Conservation (phyloP, 176 grass and related monocot species). For the Paspalum notatum region DNA sequence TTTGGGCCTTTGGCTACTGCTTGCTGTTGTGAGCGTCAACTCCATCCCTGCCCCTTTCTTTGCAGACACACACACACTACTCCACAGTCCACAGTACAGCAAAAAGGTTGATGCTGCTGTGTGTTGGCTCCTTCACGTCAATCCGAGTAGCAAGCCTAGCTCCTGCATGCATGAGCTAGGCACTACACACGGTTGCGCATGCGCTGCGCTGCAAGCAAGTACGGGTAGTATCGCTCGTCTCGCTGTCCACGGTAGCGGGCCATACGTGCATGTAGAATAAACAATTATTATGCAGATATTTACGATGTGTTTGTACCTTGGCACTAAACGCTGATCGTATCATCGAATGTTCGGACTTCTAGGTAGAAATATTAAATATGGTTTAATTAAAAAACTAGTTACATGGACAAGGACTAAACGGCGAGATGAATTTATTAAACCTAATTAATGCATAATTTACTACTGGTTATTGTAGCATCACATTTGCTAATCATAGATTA, state of each 20-base stretch:
- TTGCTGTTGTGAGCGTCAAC: background rate
- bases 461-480: no score
- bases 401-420: no score
- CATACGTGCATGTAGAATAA: no score
- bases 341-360: no score
- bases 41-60: constrained; percentile 9
- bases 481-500: no score
- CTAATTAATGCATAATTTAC: no score
- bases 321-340: no score
- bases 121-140: constrained; percentile 67
- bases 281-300: no score
- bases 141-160: constrained; percentile 37
- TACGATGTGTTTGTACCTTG: no score
- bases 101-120: constrained; percentile 35
- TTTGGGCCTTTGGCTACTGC: background rate
- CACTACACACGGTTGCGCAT: background rate
- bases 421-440: no score
- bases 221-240: background rate
- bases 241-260: constrained; percentile 13
- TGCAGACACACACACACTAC: background rate
- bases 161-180: background rate
- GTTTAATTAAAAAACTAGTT: no score
- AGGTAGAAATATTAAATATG: no score
- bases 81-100: constrained; percentile 35
- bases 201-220: background rate